These are phyloP conservation scores for Novymonas esmeraldas DNA, from an alignment of 208 protist species.

Conservation along the genomic window DNA sequence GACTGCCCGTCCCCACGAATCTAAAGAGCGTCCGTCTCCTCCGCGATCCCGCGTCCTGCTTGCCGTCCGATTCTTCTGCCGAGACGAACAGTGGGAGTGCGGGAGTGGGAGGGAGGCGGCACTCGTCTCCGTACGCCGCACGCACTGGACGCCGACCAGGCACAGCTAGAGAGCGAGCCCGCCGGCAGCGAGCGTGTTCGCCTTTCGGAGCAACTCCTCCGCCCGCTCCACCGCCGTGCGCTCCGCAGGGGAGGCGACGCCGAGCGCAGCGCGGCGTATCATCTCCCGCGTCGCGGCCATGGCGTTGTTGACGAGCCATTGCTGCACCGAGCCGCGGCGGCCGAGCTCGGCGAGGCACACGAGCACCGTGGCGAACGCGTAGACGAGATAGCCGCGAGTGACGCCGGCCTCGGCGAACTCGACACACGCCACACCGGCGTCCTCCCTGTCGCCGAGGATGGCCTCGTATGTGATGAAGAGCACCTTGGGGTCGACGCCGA, in stretches of 20 bases:
- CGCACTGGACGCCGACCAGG: neutral
- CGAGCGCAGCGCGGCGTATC: conserved; percentile 18
- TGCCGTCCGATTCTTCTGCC: neutral
- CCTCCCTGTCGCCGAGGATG: conserved; percentile 58
- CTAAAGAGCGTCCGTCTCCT: neutral
- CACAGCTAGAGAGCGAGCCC: conserved; percentile 11
- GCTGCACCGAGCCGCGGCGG: conserved; percentile 36
- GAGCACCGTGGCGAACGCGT: conserved; percentile 64
- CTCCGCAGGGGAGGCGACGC: conserved; percentile 9
- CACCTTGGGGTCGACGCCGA: conserved; percentile 65
- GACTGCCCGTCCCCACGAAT: neutral
- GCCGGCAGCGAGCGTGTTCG: conserved; percentile 6
- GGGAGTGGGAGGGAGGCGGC: neutral
- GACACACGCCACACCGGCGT: conserved; percentile 37
- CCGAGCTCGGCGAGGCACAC: conserved; percentile 47
- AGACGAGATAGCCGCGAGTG: conserved; percentile 47
- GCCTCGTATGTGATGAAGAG: conserved; percentile 69
- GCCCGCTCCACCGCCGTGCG: conserved; percentile 18
- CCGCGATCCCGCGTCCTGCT: too few species aligned
- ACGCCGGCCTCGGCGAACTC: conserved; percentile 31
- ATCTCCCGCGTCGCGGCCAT: conserved; percentile 24
- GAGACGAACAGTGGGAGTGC: conserved; percentile 1
- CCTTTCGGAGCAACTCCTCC: conserved; percentile 23
- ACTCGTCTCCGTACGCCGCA: neutral
- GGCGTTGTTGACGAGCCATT: conserved; percentile 32